These are phyloP conservation scores for Salix koriyanagi DNA, from an alignment of 345 rosid species.

Conservation along the genomic window DNA sequence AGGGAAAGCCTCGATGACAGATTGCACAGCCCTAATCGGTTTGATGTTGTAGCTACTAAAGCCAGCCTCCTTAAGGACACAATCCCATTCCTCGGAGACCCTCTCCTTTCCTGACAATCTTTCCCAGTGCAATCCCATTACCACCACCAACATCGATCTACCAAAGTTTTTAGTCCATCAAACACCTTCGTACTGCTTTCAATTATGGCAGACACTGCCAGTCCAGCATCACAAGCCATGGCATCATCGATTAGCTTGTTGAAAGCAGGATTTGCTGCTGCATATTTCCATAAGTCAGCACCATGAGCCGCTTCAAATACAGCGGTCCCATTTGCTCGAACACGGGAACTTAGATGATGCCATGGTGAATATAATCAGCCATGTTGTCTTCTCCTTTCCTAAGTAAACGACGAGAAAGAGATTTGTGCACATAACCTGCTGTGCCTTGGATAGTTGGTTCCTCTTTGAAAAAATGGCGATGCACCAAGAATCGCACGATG, in stretches of 20 bases:
- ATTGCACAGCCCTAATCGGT: conserved; percentile 36
- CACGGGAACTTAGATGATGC: conserved; percentile 47
- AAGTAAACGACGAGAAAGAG: conserved; percentile 55
- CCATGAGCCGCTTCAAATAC: conserved; percentile 54
- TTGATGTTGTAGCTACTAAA: conserved; percentile 39
- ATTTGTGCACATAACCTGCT: conserved; percentile 40
- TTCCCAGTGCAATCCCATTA: conserved; percentile 46
- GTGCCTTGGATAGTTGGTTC: conserved; percentile 17
- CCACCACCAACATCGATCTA: conserved; percentile 66
- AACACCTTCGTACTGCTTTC: conserved; percentile 46
- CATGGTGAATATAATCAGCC: conserved; percentile 51
- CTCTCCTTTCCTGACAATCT: conserved; percentile 64
- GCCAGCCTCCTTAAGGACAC: conserved; percentile 52
- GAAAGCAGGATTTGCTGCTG: conserved; percentile 33
- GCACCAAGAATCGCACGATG: conserved; percentile 59
- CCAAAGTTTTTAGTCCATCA: conserved; percentile 48
- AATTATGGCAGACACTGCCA: conserved; percentile 30
- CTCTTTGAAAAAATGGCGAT: conserved; percentile 42
- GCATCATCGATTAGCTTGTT: conserved; percentile 48
- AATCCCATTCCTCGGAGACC: conserved; percentile 57
- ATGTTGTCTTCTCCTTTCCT: conserved; percentile 34
- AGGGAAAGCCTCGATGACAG: conserved; percentile 52
- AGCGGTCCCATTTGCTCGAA: conserved; percentile 11
- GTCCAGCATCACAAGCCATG: conserved; percentile 60
- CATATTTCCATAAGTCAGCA: conserved; percentile 43